Evolutionary conservation across 2,329 filamentous ascomycete genomes (phyloP), one percentile per base, ranked within the genome.

Genomic region (Clathrospora elynae): DNA sequence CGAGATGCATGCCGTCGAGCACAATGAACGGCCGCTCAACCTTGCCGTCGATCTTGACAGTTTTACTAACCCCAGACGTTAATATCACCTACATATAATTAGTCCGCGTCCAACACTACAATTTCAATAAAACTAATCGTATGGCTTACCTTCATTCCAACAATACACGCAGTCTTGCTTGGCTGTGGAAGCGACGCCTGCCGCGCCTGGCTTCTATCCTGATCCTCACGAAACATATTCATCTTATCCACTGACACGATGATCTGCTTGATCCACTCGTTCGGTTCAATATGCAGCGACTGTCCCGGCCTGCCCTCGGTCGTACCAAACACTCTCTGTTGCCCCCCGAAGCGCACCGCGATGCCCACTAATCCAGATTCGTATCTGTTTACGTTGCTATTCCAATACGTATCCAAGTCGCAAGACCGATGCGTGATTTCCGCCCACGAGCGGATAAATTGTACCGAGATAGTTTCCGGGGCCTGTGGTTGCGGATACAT

Each of bases 381-480:
- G 34, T 10, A 6, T 23, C 20, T 23, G 6, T 28, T 7, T 6
- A 32, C 31, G 1, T 42, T 14, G 1, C n/a, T 8, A 25, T 43
- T 42, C 56, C 53, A 55, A 20, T 50, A 49, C 4, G 47, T 49
- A n/a, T 57, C 47, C 6, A 59, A 38, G n/a, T 49, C 37, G 17
- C 37, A 50, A n/a, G 40, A 12, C 6, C 33, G 18, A 19, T 44
- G 34, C 6, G 12, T 13, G 8, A 54, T 14, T 10, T 55, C 55
- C 3, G 29, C 18, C 50, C 50, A 50, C 3, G 37, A 46, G 33
- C 37, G 38, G 12, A 58, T 29, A 20, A 53, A 55, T 23, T 57
- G 57, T 8, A 29, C 18, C 1, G 38, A 34, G 4, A 32, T 19
- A 4, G 37, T 42, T 10, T 18, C 14, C 10, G 32, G 13, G 11